These are phyloP conservation scores for Chaetomium strumarium DNA, from an alignment of 2,329 filamentous ascomycete genomes.

Conservation along the genomic window DNA sequence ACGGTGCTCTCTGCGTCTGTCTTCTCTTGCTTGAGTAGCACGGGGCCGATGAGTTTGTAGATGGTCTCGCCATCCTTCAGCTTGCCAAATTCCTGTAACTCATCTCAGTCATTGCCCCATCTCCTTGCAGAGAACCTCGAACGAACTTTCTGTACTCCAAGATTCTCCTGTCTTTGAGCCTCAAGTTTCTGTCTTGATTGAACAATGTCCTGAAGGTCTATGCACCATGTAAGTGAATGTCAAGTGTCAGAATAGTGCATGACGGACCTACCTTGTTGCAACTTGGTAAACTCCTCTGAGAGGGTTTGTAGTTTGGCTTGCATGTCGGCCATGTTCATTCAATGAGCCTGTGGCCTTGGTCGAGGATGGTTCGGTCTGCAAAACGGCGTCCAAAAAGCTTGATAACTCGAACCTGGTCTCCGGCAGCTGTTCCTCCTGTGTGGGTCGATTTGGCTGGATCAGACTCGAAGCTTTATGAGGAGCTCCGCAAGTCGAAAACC, in stretches of 20 bases:
- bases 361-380: background rate
- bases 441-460: background rate
- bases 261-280: conserved; percentile 64
- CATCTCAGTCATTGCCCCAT: background rate
- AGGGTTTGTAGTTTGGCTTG: conserved; percentile 76
- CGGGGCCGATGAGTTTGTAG: conserved; percentile 92
- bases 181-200: conserved; percentile 84
- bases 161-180: conserved; percentile 89
- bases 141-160: conserved; percentile 71
- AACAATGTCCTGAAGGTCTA: conserved; percentile 74
- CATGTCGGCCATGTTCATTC: conserved; percentile 55
- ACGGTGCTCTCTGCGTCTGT: conserved; percentile 85
- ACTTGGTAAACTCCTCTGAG: conserved; percentile 79
- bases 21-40: conserved; percentile 91
- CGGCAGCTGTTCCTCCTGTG: conserved; percentile 8
- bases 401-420: conserved; percentile 51
- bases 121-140: background rate
- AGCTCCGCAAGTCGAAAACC: conserved; percentile 1
- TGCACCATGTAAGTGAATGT: background rate
- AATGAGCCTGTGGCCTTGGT: background rate
- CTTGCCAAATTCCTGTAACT: conserved; percentile 66
- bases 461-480: background rate
- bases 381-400: background rate
- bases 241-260: background rate
- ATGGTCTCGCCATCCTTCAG: conserved; percentile 80